Evolutionary conservation across 768 basidiomycete genomes (phyloP), one percentile per base, ranked within the genome.

Genomic region (Ephemerocybe angulata): DNA sequence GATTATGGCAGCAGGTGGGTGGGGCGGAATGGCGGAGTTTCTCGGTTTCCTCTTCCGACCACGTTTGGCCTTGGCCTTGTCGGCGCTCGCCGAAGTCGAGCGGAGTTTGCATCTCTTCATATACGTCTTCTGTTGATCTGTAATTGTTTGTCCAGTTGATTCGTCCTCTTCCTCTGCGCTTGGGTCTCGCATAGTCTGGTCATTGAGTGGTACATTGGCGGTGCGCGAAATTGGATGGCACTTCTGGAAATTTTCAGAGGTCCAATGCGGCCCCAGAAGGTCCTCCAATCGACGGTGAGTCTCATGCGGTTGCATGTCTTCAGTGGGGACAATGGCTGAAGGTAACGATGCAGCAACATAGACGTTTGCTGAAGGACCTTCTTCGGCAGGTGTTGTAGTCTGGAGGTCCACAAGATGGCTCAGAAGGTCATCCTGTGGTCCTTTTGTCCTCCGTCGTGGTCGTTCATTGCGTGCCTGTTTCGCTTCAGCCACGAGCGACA

Each of bases 401-500:
- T 35, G 33, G 17, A 35, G 33, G 33, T 35, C 8, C 10, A 8
- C 17, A 17, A 35, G 17, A 8, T 35, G 33, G 17, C 33, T 35
- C 33, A 35, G 8, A 35, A 35, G 17, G 8, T 35, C 33, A 8
- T 8, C 33, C 33, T 35, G 33, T 35, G 2, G 2, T 12, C 25
- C 3, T 2, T 10, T 27, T 8, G 27, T n/a, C 13, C 8, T 27
- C 13, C 2, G 3, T 30, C 46, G 27, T 11, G 46, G 27, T 24
- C 22, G 44, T 10, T 15, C 27, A 2, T 55, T 37, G 25, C 55
- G 42, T 0, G 55, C 55, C 2, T 56, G 49, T 19, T 24, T 43
- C 6, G 49, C 50, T 15, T 56, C 55, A 8, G 50, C 30, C 1
- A 56, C 6, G 13, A 53, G 43, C n/a, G 17, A 7, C 51, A 57